A percentile compares a stretch with the other conserved stretches of the same genome.
Conservation (phyloP, 306 rosid species). For the Quercus rubra region DNA sequence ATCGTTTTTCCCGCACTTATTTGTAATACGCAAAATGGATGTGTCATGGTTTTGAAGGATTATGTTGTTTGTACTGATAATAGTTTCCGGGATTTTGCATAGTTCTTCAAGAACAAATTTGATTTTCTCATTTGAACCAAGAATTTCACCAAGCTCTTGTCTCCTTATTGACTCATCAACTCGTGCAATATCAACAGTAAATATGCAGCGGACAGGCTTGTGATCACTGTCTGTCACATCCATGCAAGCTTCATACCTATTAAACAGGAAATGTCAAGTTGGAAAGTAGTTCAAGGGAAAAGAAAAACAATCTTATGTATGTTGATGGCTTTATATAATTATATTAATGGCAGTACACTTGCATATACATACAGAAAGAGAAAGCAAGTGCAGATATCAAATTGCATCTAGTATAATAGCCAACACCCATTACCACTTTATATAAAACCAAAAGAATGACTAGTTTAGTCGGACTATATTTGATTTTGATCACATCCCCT, state of each 20-base stretch:
- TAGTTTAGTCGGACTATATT: not conserved
- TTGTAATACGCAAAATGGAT: constrained; percentile 81
- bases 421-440: not conserved
- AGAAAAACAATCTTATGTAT: not conserved
- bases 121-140: constrained; percentile 65
- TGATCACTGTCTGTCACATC: constrained; percentile 98
- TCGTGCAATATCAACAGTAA: constrained; percentile 77
- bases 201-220: constrained; percentile 94
- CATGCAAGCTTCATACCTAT: constrained; percentile 95
- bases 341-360: too few relatives aligned
- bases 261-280: constrained; percentile 19
- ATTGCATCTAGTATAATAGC: not conserved
- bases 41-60: constrained; percentile 89
- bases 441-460: not conserved
- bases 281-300: not conserved
- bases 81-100: constrained; percentile 84
- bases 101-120: constrained; percentile 46
- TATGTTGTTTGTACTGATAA: constrained; percentile 90
- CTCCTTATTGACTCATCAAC: constrained; percentile 89
- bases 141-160: constrained; percentile 80
- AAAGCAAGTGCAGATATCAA: not conserved
- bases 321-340: not conserved
- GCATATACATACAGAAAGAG: not conserved
- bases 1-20: constrained; percentile 54
- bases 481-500: not conserved